Conservation (phyloP, 2,329 filamentous ascomycete species). For the Periconia macrospinosa region DNA sequence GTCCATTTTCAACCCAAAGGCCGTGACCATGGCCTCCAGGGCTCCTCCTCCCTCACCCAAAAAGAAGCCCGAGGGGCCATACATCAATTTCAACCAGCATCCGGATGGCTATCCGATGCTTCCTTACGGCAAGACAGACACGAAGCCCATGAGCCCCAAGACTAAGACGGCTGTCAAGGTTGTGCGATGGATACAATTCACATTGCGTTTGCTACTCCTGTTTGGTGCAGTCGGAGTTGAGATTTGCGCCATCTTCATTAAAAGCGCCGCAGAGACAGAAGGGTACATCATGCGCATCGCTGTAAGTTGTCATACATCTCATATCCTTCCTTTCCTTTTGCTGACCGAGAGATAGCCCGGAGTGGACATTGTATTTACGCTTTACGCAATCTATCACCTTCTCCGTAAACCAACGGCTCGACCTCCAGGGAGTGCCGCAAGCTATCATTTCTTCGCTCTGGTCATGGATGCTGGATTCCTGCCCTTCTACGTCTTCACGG, state of each 20-base stretch:
- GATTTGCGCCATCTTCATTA: constrained; percentile 76
- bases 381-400: constrained; percentile 83
- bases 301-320: constrained; percentile 54
- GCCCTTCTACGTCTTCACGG: constrained; percentile 65
- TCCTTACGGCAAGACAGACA: constrained; percentile 62
- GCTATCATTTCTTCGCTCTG: constrained; percentile 84
- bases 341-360: constrained; percentile 61
- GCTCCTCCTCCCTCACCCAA: constrained; percentile 60
- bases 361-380: constrained; percentile 69
- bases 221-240: constrained; percentile 71
- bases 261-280: constrained; percentile 63
- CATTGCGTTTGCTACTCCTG: constrained; percentile 67
- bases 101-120: constrained; percentile 74
- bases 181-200: constrained; percentile 69
- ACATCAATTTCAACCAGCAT: constrained; percentile 82
- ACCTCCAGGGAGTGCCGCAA: constrained; percentile 77
- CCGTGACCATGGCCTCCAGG: constrained; percentile 78
- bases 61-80: constrained; percentile 71
- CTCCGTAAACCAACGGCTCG: constrained; percentile 69
- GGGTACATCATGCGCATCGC: constrained; percentile 77
- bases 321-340: neutral
- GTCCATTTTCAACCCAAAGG: constrained; percentile 80
- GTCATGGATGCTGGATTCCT: constrained; percentile 70
- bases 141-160: constrained; percentile 67
- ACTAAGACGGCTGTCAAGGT: constrained; percentile 73